These are phyloP conservation scores for Prunella vulgaris DNA, from an alignment of 257 asterid species.

Conservation along the genomic window DNA sequence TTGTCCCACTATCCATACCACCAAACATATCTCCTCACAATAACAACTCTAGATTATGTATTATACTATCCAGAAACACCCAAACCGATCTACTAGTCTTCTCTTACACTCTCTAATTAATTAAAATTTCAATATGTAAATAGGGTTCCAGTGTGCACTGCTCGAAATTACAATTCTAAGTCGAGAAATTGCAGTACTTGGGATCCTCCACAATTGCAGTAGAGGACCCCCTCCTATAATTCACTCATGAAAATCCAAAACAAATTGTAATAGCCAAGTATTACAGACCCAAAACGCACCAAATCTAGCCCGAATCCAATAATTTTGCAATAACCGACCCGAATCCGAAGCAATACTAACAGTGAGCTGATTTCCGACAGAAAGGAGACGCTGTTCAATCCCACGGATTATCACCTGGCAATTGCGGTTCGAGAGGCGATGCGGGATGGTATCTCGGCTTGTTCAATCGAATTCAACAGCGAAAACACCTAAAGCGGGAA, in stretches of 20 bases:
- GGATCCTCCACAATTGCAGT: conserved; percentile 38
- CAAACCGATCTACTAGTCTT: conserved; percentile 14
- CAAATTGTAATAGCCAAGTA: background rate
- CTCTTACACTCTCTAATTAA: background rate
- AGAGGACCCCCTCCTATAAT: conserved; percentile 34
- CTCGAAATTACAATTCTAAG: conserved; percentile 4
- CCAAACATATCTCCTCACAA: conserved; percentile 41
- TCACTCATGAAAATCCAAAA: conserved; percentile 22
- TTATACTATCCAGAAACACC: conserved; percentile 6
- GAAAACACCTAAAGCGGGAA: conserved; percentile 20
- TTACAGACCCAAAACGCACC: conserved; percentile 12
- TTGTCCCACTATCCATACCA: conserved; percentile 30
- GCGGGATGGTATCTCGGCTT: background rate
- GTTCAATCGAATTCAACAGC: conserved; percentile 17
- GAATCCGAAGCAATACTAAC: conserved; percentile 17
- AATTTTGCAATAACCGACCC: conserved; percentile 2
- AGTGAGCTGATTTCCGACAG: conserved; percentile 16
- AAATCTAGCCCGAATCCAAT: conserved; percentile 15
- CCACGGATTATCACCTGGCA: background rate
- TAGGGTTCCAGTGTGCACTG: background rate
- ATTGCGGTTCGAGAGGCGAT: conserved; percentile 15
- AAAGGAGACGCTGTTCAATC: conserved; percentile 15
- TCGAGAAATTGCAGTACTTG: conserved; percentile 17
- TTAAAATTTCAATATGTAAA: background rate
- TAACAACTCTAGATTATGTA: conserved; percentile 1